Evolutionary conservation across 75 land plant species (phyloP).

Genomic region (Sequoia sempervirens): DNA sequence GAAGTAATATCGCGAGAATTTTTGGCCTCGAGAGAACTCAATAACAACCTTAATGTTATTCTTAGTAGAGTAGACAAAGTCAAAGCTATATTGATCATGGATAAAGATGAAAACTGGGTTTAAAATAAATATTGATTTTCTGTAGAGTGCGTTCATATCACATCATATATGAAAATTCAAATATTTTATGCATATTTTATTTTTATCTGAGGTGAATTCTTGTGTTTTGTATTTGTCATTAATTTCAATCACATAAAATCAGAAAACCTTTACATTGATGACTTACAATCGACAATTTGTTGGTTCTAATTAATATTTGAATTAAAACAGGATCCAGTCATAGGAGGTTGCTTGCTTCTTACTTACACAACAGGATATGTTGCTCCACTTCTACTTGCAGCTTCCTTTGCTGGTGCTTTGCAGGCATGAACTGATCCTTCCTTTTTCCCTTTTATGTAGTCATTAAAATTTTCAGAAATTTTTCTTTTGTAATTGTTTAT

Average conservation of each 20-base stretch:
- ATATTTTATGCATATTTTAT: too few species aligned
- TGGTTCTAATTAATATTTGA: not conserved
- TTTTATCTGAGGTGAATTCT: not conserved
- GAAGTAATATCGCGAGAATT: too few species aligned
- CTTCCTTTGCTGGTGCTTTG: constrained; percentile 98
- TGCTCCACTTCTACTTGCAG: constrained; percentile 91
- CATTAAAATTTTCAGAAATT: not conserved
- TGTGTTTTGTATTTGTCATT: not conserved
- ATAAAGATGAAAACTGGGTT: too few species aligned
- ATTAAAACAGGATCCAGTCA: constrained; percentile 74
- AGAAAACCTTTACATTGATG: not conserved
- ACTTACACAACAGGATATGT: constrained; percentile 97
- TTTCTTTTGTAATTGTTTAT: not conserved
- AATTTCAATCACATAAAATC: not conserved
- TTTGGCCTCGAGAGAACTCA: too few species aligned
- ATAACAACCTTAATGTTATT: too few species aligned
- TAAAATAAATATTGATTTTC: not conserved
- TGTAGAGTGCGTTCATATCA: not conserved
- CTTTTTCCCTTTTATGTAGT: not conserved
- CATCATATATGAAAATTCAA: not conserved
- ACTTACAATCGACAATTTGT: not conserved
- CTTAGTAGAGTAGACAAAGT: too few species aligned
- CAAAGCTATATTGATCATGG: too few species aligned
- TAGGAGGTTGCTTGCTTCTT: constrained; percentile 81
- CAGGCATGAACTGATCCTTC: constrained; percentile 58